phyloP scores from a whole-genome alignment of 257 asterid genomes.

The Hygrophila difformis region DNA sequence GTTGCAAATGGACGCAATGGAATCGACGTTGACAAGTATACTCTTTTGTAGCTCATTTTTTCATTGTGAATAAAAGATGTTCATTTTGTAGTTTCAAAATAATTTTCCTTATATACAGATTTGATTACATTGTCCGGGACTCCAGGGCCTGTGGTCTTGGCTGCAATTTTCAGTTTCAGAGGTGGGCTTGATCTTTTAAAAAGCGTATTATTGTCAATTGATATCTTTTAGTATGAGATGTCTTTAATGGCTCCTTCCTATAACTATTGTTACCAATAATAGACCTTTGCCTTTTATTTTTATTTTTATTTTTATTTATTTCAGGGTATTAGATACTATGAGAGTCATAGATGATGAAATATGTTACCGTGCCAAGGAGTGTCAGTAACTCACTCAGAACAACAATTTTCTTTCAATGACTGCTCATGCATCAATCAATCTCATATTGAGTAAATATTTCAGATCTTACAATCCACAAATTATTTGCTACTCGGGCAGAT shows the following conservation, averaged over 20 bases:
- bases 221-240: too few species aligned
- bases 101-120: constrained; percentile 41
- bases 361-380: constrained; percentile 90
- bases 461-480: constrained; percentile 89
- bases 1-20: constrained; percentile 96
- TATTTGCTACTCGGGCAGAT: constrained; percentile 87
- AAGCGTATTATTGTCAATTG: too few species aligned
- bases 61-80: too few species aligned
- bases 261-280: too few species aligned
- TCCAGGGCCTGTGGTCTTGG: constrained; percentile 93
- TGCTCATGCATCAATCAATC: constrained; percentile 5
- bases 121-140: constrained; percentile 87
- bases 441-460: constrained; percentile 21
- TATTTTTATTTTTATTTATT: not conserved
- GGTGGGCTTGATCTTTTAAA: constrained; percentile 29
- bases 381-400: constrained; percentile 36
- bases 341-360: constrained; percentile 80
- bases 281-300: too few species aligned
- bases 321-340: constrained; percentile 87
- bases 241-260: too few species aligned
- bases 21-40: constrained; percentile 89
- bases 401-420: constrained; percentile 1
- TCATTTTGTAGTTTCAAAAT: not conserved
- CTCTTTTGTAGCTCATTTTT: constrained; percentile 14
- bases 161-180: constrained; percentile 71